Evolutionary conservation across 441 rosid genomes (phyloP).

Genomic region (Corymbia calophylla): DNA sequence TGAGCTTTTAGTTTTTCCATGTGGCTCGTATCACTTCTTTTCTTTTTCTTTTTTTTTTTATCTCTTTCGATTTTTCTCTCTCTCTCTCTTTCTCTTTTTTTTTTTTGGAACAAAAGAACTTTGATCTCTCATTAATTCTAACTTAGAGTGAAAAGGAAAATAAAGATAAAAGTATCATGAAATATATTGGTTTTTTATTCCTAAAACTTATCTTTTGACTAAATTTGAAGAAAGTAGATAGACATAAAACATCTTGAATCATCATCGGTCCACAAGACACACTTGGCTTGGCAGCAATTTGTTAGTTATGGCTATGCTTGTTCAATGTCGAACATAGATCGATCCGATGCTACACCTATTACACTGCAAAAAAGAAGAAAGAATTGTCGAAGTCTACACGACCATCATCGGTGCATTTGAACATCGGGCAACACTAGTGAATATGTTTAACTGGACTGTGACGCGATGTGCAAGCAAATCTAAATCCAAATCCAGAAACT

Average conservation of each 20-base stretch:
- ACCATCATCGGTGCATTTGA: accelerated
- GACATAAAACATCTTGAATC: neutral
- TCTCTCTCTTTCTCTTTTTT: no score
- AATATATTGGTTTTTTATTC: neutral
- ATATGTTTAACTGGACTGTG: neutral
- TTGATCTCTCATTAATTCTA: neutral
- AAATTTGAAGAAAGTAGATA: neutral
- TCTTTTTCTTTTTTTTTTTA: no score
- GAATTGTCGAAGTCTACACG: accelerated
- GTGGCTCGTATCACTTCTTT: no score
- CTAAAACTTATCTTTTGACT: neutral
- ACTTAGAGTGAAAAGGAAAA: neutral
- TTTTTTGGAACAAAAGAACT: no score
- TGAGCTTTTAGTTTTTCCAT: no score
- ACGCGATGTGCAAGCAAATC: neutral
- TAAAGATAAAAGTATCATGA: neutral
- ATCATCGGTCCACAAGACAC: neutral
- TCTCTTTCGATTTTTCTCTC: neutral
- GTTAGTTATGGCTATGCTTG: neutral
- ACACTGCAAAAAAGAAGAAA: neutral
- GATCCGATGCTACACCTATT: neutral
- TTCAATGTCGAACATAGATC: neutral
- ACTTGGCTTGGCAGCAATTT: neutral
- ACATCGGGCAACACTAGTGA: neutral
- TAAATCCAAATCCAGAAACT: neutral